phyloP scores from a whole-genome alignment of 495 filamentous ascomycete genomes.

The Talaromyces borbonicus region DNA sequence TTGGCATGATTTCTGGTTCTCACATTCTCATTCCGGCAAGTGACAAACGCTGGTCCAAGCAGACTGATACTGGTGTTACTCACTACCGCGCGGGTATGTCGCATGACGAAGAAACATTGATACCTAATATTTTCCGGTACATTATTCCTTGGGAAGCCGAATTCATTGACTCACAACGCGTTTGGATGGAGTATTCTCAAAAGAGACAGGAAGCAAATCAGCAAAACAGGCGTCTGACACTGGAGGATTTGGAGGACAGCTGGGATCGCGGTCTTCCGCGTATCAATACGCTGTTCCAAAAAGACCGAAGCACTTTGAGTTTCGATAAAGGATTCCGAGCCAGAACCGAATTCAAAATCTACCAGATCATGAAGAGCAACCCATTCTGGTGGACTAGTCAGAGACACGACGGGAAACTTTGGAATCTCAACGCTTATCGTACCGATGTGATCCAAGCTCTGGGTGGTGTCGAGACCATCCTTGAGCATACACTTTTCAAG shows the following conservation, averaged over 20 bases:
- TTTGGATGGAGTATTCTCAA: constrained; percentile 99
- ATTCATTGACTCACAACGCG: constrained; percentile 96
- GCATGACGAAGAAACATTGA: constrained; percentile 94
- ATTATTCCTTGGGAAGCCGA: constrained; percentile 99
- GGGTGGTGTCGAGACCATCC: constrained; percentile 98
- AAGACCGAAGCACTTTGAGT: constrained; percentile 91
- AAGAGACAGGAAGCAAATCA: constrained; percentile 96
- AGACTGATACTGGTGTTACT: constrained; percentile 94
- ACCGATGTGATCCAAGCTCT: constrained; percentile 98
- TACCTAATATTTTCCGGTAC: constrained; percentile 98
- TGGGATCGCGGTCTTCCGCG: constrained; percentile 98
- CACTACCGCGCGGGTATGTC: constrained; percentile 98
- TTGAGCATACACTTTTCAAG: constrained; percentile 98
- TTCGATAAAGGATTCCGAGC: constrained; percentile 99
- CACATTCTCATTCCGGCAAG: constrained; percentile 97
- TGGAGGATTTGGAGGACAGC: constrained; percentile 97
- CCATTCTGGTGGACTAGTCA: constrained; percentile 99
- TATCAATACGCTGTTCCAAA: constrained; percentile 99
- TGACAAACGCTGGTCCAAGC: constrained; percentile 96
- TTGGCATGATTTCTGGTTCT: constrained; percentile 98
- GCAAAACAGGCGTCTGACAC: constrained; percentile 86
- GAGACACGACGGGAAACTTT: constrained; percentile 94
- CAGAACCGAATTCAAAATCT: constrained; percentile 94
- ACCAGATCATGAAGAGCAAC: constrained; percentile 99
- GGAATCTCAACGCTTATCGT: constrained; percentile 96